Percentiles rank a stretch among this genome's conserved stretches.
These are phyloP conservation scores for Lactarius hengduanensis DNA, from an alignment of 768 basidiomycete genomes.

Conservation along the genomic window DNA sequence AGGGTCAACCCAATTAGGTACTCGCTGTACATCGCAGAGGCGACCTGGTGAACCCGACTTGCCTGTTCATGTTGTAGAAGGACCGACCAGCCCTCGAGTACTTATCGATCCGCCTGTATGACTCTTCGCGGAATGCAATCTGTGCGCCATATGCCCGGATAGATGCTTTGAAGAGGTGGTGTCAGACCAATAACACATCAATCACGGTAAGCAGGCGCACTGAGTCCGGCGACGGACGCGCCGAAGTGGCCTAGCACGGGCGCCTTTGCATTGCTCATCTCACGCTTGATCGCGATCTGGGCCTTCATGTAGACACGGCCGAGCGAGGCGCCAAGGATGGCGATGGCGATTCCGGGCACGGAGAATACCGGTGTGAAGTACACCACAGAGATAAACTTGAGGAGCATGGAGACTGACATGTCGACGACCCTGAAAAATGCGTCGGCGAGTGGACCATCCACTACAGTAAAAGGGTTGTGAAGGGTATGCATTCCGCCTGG, in stretches of 20 bases:
- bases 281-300: conserved; percentile 55
- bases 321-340: conserved; percentile 41
- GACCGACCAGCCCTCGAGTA: conserved; percentile 43
- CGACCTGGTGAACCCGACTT: conserved; percentile 7
- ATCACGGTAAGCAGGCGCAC: conserved; percentile 31
- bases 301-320: conserved; percentile 55
- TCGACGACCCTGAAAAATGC: conserved; percentile 34
- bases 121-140: conserved; percentile 42
- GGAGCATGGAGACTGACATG: conserved; percentile 36
- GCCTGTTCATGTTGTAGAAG: conserved; percentile 51
- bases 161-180: conserved; percentile 33
- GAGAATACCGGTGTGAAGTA: conserved; percentile 42
- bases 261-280: conserved; percentile 50
- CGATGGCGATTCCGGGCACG: conserved; percentile 39
- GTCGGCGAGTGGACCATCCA: conserved; percentile 38
- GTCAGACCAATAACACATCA: background rate
- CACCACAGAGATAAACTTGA: conserved; percentile 41
- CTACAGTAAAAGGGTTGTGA: conserved; percentile 23
- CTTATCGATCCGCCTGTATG: conserved; percentile 46
- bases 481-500: background rate
- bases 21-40: background rate
- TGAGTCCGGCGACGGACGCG: conserved; percentile 49
- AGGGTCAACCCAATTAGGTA: background rate
- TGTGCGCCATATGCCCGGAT: conserved; percentile 59
- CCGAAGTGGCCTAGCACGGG: conserved; percentile 53